Evolutionary conservation across 2,329 filamentous ascomycete genomes (phyloP), one percentile per base, ranked within the genome.

Genomic region (Nectriaceae sp.): DNA sequence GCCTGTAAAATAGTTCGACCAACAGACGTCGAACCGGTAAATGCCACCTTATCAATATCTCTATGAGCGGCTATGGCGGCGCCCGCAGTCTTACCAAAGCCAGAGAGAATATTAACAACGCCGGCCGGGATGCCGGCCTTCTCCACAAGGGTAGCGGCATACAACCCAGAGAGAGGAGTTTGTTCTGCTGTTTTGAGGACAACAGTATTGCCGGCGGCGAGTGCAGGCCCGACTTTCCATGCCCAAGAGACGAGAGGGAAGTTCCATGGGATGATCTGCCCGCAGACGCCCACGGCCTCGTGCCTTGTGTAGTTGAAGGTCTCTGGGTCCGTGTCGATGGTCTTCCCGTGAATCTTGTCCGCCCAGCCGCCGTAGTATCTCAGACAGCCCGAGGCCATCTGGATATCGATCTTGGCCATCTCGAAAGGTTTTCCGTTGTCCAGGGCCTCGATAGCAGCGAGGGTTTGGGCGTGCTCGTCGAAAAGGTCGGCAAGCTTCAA

Each of bases 261-360:
- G 20, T 46, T 46, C 44, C 44, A 46, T 3, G 44, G 44, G 26
- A 50, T 47, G 8, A 50, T 50, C 33, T 50, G 48, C 10, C 48
- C 48, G 18, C 48, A 50, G 3, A 50, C 48, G 16, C 47, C 47
- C 24, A 50, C 42, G 10, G 47, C 42, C 33, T 46, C 47, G 21
- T 35, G 42, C 18, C 29, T 18, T 5, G 47, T 50, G 22, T 50
- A 50, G 18, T 29, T 38, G 19, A 50, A 46, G 1, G 33, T 44
- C 21, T 35, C 35, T 31, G 40, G 46, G n/a, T 40, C 40, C 33
- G 37, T 44, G 35, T 43, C 38, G 11, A 40, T 39, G 5, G 41
- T 39, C 21, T 42, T 5, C 13, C 41, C 46, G 15, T 31, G 26
- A 21, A 38, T 35, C 40, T 49, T 49, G 21, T 49, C 46, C 4